Evolutionary conservation across 108 stramenopile species (phyloP).

Genomic region (Fragilaria radians): DNA sequence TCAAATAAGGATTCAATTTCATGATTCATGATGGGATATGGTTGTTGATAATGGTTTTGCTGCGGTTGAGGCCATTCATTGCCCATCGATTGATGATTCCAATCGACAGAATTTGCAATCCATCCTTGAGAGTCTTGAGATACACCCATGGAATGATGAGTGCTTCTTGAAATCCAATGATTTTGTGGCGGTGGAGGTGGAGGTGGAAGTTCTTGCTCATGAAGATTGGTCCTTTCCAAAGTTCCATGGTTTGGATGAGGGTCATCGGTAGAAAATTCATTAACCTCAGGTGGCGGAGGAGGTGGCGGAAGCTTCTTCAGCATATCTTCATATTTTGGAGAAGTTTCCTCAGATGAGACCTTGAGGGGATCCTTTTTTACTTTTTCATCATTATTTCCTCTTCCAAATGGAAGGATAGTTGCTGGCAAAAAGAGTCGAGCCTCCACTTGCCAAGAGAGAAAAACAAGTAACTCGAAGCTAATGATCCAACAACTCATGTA

Average conservation of each 20-base stretch:
- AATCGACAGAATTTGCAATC: not conserved
- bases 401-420: not conserved
- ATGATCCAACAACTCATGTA: no score
- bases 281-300: not conserved
- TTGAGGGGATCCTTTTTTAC: not conserved
- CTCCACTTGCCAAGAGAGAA: not conserved
- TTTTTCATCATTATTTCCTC: not conserved
- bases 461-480: no score
- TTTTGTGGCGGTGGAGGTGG: not conserved
- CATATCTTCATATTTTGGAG: not conserved
- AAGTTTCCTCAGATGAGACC: not conserved
- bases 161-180: no score
- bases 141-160: no score
- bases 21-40: not conserved
- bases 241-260: no score
- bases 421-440: not conserved
- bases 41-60: not conserved
- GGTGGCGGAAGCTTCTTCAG: not conserved
- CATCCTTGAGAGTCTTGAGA: no score
- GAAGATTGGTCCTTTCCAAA: not conserved
- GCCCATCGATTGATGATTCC: no score
- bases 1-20: constrained; percentile 24
- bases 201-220: not conserved
- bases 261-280: not conserved
- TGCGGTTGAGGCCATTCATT: no score